Evolutionary conservation across 805 yeast species (phyloP), one percentile per base, ranked within the genome.

Genomic region (Candida orba): DNA sequence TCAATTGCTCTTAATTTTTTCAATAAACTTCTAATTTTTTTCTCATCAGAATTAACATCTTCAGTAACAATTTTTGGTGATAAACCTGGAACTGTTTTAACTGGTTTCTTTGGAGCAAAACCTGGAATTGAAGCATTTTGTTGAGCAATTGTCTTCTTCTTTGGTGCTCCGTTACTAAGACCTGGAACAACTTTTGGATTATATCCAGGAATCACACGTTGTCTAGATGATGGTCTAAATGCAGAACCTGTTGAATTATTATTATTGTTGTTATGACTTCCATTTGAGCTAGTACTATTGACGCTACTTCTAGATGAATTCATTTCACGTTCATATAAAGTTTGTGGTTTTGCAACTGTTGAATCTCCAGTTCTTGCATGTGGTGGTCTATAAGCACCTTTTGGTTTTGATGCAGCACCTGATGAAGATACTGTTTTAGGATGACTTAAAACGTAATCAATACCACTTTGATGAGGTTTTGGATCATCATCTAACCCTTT

Each of bases 1-100:
- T 90, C 95, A 54, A 93, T 93, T n/a, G 99, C 97, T 59, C 98
- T 77, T 50, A 91, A 75, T 67, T 93, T 93, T 70, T 93, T 93
- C 65, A 90, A 74, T 62, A 93, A 73, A 29, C 93, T 80, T 62
- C 99, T 78, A 51, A 88, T 81, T 66, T 90, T 89, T 73, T 90
- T 93, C 56, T 91, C 98, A 65, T 91, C 97, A 34, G 86, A 72
- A 10, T 86, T 77, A 2, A 27, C 29, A 27, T 27, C 29, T 27
- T 27, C 29, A 10, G 12, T 27, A 27, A 13, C 14, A 27, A 9
- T 27, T 13, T 27, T 27, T 32, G 70, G 71, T 20, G 78, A 78
- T 35, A 84, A 86, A 23, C 84, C 84, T 46, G 73, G 69, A 33
- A 78, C 76, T 37, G 69, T 20, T 20, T 20, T 20, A 27, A 27